These are phyloP conservation scores for Ophiocordyceps camponoti-floridani DNA, from an alignment of 2,329 filamentous ascomycete species.

Conservation along the genomic window DNA sequence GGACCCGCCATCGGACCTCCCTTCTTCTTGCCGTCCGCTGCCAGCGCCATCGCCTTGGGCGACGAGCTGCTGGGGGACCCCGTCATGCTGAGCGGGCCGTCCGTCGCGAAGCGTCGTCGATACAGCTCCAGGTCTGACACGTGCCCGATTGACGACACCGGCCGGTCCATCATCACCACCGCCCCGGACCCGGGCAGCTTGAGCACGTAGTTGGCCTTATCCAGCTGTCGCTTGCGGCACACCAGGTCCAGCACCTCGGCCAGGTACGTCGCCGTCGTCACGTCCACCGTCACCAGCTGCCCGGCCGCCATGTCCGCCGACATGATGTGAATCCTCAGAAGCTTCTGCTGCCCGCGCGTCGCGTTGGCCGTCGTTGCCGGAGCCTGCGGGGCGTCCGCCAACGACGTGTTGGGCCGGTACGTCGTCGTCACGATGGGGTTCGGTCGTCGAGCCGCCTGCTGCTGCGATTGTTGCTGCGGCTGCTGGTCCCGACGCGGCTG, in stretches of 20 bases:
- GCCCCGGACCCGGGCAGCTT: conserved; percentile 60
- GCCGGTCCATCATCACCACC: conserved; percentile 59
- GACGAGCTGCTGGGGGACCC: conserved; percentile 53
- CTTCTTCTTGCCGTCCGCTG: conserved; percentile 19
- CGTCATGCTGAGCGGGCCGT: conserved; percentile 50
- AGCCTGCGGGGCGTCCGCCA: conserved; percentile 38
- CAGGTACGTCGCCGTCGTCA: conserved; percentile 69
- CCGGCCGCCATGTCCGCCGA: conserved; percentile 52
- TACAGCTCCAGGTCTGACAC: conserved; percentile 59
- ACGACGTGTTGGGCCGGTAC: conserved; percentile 31
- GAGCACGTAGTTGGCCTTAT: conserved; percentile 63
- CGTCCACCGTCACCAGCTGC: conserved; percentile 56
- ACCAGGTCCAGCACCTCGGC: conserved; percentile 66
- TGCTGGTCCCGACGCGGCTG: conserved; percentile 2
- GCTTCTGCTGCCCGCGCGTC: conserved; percentile 46
- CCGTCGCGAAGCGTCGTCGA: conserved; percentile 56
- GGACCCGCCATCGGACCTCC: conserved; percentile 35
- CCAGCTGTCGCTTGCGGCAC: conserved; percentile 59
- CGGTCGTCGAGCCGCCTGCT: conserved; percentile 3
- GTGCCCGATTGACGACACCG: conserved; percentile 61
- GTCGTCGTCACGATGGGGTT: conserved; percentile 41
- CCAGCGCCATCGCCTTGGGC: conserved; percentile 41
- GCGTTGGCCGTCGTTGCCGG: conserved; percentile 24
- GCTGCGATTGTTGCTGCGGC: neutral
- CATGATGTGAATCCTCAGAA: conserved; percentile 54